A percentile compares a stretch with the other conserved stretches of the same genome.
phyloP scores from a whole-genome alignment of 106 monocot species.

The Platanthera zijinensis region DNA sequence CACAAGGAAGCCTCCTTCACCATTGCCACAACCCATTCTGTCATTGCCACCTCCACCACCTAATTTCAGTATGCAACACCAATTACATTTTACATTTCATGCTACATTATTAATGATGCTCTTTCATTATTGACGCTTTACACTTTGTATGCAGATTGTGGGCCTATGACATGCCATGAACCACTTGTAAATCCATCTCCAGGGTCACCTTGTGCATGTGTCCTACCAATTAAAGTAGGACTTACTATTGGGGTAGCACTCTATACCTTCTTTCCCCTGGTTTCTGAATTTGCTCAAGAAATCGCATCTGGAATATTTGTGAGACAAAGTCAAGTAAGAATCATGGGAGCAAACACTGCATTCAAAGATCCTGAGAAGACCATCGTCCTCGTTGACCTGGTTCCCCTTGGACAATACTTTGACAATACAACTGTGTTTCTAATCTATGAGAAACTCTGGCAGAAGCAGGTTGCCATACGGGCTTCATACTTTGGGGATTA shows the following conservation, averaged over 20 bases:
- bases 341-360: conserved; percentile 94
- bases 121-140: conserved; percentile 1
- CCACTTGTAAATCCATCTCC: conserved; percentile 56
- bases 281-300: conserved; percentile 78
- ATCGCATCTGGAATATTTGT: conserved; percentile 63
- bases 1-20: conserved; percentile 20
- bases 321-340: conserved; percentile 75
- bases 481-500: conserved; percentile 66
- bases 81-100: neutral
- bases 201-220: conserved; percentile 72
- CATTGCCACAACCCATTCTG: conserved; percentile 20
- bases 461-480: conserved; percentile 65
- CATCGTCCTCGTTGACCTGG: conserved; percentile 63
- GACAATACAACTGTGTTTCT: conserved; percentile 43
- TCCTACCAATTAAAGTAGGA: conserved; percentile 75
- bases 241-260: conserved; percentile 49
- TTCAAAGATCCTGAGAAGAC: conserved; percentile 70
- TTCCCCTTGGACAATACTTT: conserved; percentile 61
- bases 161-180: conserved; percentile 40
- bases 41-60: conserved; percentile 5
- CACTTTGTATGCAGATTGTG: conserved; percentile 59
- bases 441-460: conserved; percentile 60
- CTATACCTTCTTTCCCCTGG: conserved; percentile 82
- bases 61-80: conserved; percentile 4
- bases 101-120: neutral